phyloP scores from a whole-genome alignment of 1,139 yeast species.

The Protomyces arabidopsidicola region DNA sequence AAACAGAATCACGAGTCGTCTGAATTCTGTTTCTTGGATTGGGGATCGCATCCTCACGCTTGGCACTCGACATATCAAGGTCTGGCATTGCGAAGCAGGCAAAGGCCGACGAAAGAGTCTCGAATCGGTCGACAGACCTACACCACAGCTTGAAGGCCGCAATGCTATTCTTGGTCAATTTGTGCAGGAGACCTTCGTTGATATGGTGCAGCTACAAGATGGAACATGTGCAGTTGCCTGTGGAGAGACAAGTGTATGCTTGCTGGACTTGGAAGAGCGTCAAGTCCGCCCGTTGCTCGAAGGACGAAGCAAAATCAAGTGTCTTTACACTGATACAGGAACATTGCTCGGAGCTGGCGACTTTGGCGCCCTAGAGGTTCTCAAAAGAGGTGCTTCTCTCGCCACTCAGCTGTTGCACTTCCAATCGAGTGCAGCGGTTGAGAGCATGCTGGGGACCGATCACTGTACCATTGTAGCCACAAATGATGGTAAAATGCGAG shows the following conservation, averaged over 20 bases:
- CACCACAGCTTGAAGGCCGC: conserved; percentile 13
- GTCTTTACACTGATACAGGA: neutral
- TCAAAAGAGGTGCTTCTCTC: neutral
- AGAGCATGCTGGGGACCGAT: neutral
- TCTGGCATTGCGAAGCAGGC: conserved; percentile 12
- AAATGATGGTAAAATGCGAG: neutral
- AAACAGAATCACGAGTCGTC: conserved; percentile 8
- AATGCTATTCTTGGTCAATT: conserved; percentile 10
- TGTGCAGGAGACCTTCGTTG: conserved; percentile 7
- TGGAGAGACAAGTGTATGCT: neutral
- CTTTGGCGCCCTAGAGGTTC: neutral
- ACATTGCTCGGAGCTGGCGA: neutral
- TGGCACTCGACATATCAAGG: conserved; percentile 15
- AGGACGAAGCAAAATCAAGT: neutral
- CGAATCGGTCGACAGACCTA: neutral
- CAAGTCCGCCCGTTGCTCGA: neutral
- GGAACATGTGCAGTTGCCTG: neutral
- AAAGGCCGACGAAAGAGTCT: conserved; percentile 5
- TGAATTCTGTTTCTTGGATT: neutral
- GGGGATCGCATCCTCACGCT: conserved; percentile 8
- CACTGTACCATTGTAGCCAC: neutral
- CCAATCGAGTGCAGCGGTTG: neutral
- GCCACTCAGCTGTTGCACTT: neutral
- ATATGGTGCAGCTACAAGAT: neutral
- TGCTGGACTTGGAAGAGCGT: neutral